Conservation (phyloP, 2,329 filamentous ascomycete species). For the Exophiala alcalophila region DNA sequence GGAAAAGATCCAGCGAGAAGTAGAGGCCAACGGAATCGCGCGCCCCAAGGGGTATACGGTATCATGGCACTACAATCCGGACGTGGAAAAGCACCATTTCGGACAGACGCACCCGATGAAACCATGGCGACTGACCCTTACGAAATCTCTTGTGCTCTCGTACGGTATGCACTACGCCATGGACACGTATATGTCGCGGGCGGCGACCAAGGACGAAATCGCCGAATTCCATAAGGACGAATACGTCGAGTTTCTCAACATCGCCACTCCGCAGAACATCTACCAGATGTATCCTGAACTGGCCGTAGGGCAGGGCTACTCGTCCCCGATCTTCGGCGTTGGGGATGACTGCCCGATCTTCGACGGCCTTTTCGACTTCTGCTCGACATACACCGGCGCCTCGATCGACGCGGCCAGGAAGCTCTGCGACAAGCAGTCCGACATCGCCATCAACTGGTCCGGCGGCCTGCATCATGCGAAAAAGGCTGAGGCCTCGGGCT, state of each 20-base stretch:
- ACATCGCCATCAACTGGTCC: conserved; percentile 97
- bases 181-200: conserved; percentile 84
- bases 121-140: conserved; percentile 91
- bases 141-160: conserved; percentile 88
- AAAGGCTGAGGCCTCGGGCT: conserved; percentile 87
- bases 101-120: conserved; percentile 98
- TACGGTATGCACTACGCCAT: conserved; percentile 97
- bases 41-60: conserved; percentile 83
- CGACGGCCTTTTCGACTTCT: conserved; percentile 92
- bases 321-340: conserved; percentile 70
- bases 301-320: conserved; percentile 25
- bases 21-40: conserved; percentile 65
- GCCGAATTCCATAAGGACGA: conserved; percentile 81
- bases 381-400: conserved; percentile 85
- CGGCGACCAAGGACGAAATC: conserved; percentile 84
- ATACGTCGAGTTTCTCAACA: conserved; percentile 84
- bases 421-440: conserved; percentile 78
- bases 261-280: conserved; percentile 67
- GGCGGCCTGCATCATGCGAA: conserved; percentile 96
- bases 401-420: conserved; percentile 89
- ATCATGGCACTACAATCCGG: conserved; percentile 91
- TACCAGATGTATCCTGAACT: conserved; percentile 49
- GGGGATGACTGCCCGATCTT: conserved; percentile 96
- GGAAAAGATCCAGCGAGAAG: conserved; percentile 52
- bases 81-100: conserved; percentile 96